Conservation (phyloP, 1,284 basidiomycete genomes). For the Kwoniella shivajii region DNA sequence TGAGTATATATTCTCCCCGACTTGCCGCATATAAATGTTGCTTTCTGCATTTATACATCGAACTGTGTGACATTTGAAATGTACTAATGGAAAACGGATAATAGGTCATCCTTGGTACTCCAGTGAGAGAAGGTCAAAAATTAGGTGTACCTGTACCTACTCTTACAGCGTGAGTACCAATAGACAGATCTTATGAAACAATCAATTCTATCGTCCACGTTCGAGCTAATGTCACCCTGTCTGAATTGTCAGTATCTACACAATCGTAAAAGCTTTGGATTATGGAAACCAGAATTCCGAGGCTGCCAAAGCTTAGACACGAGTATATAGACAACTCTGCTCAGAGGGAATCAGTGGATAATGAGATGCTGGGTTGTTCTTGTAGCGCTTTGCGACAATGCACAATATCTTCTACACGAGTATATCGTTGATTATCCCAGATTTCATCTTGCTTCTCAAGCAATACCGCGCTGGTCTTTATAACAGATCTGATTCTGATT, state of each 20-base stretch:
- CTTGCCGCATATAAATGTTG: not conserved
- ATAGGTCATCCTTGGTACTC: constrained; percentile 54
- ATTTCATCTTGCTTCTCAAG: not conserved
- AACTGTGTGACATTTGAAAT: not conserved
- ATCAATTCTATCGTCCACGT: not conserved
- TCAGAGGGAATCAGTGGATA: too few relatives aligned
- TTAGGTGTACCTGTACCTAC: constrained; percentile 52
- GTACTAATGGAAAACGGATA: not conserved
- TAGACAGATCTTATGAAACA: not conserved
- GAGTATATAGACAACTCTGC: not conserved
- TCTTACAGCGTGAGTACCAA: constrained; percentile 43
- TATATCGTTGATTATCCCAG: too few relatives aligned
- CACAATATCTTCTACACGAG: too few relatives aligned
- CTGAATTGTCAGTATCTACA: constrained; percentile 40
- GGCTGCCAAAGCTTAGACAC: constrained; percentile 12
- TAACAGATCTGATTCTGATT: too few relatives aligned
- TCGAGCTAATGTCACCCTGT: not conserved
- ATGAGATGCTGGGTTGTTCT: too few relatives aligned
- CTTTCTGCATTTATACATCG: not conserved
- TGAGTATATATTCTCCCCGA: constrained; percentile 11
- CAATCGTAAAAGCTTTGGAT: constrained; percentile 49
- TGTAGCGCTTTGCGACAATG: too few relatives aligned
- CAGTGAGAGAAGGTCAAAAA: constrained; percentile 51
- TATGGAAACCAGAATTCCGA: constrained; percentile 47
- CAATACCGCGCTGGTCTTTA: not conserved